Conservation (phyloP, 2,329 filamentous ascomycete species). For the Colletotrichum viniferum region DNA sequence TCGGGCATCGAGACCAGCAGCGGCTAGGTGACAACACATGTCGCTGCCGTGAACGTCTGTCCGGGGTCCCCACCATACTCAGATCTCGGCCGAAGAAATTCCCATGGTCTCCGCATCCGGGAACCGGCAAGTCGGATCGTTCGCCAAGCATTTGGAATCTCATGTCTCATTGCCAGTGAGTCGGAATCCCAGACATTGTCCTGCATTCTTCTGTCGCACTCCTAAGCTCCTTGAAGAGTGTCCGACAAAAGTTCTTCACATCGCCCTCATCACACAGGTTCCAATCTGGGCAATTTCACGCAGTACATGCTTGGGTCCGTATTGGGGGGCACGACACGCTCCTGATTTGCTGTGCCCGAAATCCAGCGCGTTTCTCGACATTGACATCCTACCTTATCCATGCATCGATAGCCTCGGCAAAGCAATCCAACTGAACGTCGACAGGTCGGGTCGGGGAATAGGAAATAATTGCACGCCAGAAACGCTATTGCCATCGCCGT, state of each 20-base stretch:
- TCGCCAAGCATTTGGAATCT: not conserved
- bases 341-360: not conserved
- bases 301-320: not conserved
- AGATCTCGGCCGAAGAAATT: not conserved
- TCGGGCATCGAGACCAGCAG: not conserved
- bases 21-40: not conserved
- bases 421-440: not conserved
- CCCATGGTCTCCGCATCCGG: not conserved
- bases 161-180: not conserved
- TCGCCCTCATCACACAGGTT: accelerated
- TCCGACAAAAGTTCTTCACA: not conserved
- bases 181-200: not conserved
- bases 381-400: not conserved
- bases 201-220: not conserved
- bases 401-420: not conserved
- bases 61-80: not conserved
- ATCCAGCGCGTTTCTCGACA: not conserved
- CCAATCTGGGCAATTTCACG: not conserved
- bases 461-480: not conserved
- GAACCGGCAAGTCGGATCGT: not conserved
- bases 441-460: not conserved
- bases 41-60: not conserved
- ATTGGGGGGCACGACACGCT: not conserved
- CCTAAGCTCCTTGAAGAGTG: not conserved
- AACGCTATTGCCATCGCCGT: not conserved